phyloP scores from a whole-genome alignment of 1,284 basidiomycete species.

The Cystobasidiaceae sp. region DNA sequence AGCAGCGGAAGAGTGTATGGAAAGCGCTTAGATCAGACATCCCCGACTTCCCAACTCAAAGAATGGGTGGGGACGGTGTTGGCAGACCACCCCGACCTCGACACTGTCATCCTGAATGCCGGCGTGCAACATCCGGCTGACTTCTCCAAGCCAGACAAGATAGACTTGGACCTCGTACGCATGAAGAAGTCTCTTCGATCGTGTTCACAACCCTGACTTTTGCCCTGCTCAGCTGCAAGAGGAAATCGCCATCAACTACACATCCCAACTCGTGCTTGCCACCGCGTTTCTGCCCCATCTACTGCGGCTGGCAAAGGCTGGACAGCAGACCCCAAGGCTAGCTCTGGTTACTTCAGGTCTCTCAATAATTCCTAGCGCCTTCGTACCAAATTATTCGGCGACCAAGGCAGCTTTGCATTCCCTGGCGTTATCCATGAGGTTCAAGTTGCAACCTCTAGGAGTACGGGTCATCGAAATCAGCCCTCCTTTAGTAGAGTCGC shows the following conservation, averaged over 20 bases:
- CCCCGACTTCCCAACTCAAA: conserved; percentile 15
- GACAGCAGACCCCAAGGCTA: conserved; percentile 50
- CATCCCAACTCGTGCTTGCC: conserved; percentile 54
- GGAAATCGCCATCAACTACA: conserved; percentile 59
- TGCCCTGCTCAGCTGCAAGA: conserved; percentile 46
- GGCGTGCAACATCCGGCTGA: conserved; percentile 57
- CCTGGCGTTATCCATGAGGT: conserved; percentile 53
- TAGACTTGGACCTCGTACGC: conserved; percentile 49
- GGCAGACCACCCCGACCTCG: conserved; percentile 55
- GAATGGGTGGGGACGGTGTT: conserved; percentile 47
- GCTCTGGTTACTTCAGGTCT: conserved; percentile 57
- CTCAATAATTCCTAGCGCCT: conserved; percentile 51
- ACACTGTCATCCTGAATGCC: conserved; percentile 53
- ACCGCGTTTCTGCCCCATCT: conserved; percentile 58
- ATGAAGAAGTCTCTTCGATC: neutral
- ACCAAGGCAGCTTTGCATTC: conserved; percentile 62
- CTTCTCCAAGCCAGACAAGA: conserved; percentile 53
- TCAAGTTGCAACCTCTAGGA: conserved; percentile 53
- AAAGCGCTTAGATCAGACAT: conserved; percentile 9
- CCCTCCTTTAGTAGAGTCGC: conserved; percentile 53
- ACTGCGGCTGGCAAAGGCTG: conserved; percentile 48
- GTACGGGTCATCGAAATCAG: conserved; percentile 57
- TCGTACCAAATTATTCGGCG: conserved; percentile 52
- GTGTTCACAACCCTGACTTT: neutral
- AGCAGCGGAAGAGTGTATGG: conserved; percentile 50